Base-by-base conservation (phyloP, 768 basidiomycete species). In the Gyrodon lividus region DNA sequence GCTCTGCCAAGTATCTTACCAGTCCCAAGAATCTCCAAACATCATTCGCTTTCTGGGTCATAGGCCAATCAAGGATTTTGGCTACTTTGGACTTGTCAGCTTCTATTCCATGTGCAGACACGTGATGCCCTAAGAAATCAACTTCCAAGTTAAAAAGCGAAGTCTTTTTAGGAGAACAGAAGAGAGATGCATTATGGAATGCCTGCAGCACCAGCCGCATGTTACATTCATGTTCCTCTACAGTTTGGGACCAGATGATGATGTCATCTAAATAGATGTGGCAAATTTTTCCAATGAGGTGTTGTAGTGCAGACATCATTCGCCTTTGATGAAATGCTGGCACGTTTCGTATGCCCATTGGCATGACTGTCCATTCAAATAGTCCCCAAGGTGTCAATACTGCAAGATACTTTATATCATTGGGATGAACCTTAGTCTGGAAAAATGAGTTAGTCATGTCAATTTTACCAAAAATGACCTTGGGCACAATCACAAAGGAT, bases 141-240 rank as follows among this genome's bases (percentile, higher is more conserved):
- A 67, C 20, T 33, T 62, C 52, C 1, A 43, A 43, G 1, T 69
- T 64, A 34, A 65, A 60, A 2, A 68, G 59, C 28, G 51, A 52
- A 10, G 56, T 69, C 55, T 74, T 75, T 7, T 63, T 53, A 1
- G 50, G 37, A 8, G 60, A 63, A 16, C 68, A 58, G 54, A 67
- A 74, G 5, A 76, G 60, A 16, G 56, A 59, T 14, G 69, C 63
- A 2, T 48, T 20, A 63, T 59, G 9, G 1, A 76, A 50, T 0
- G 70, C 59, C 1, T 61, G 50, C 3, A 77, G 40, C 0, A 76
- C 52, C 3, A 51, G 46, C 13, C 54, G 52, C 2, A 73, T 61
- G 58, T 76, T 51, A 0, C 39, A 6, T 0, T 49, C 40, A 34
- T 69, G 68, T 16, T 63, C 61, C 6, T 68, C 59, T 0, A 55